Base-by-base conservation (phyloP, 208 protist genomes). In the Blastocrithidia nonstop region DNA sequence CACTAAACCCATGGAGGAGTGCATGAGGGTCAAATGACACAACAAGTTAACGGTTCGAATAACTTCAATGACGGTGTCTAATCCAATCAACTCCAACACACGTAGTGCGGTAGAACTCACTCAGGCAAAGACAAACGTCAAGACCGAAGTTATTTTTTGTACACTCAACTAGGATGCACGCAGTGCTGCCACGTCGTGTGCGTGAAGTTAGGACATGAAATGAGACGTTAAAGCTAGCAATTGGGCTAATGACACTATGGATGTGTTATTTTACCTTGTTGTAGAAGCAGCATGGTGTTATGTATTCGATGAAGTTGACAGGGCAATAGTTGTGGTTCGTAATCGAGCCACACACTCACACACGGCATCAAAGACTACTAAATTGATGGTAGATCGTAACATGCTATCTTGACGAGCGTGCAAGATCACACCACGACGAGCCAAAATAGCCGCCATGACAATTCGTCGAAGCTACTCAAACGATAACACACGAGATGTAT, bases 291-390 rank as follows among this genome's bases (percentile, higher is more conserved):
- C n/a, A n/a, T n/a, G n/a, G n/a, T n/a, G n/a, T n/a, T n/a, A n/a
- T n/a, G n/a, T n/a, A n/a, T n/a, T n/a, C n/a, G n/a, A n/a, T n/a
- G n/a, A n/a, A n/a, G n/a, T n/a, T n/a, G n/a, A n/a, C n/a, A n/a
- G n/a, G 33, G 29, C 57, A 26, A 48, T 63, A 17, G 54, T 71
- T 9, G 79, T 68, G 32, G 52, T 39, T 4, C 67, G 78, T 25
- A 93, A 57, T 17, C 55, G 71, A 26, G 74, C 67, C n/a, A 88
- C 73, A 15, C 63, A 69, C 50, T 87, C 83, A 28, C 75, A 77
- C 16, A 93, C 66, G 22, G 58, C 54, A 39, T 93, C 83, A 45
- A 93, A 93, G n/a, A 93, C 61, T 27, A 93, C 63, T 6, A 88
- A 61, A 51, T 93, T 84, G 9, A 88, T 69, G 7, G 76, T 81